Percentiles rank a stretch among this genome's conserved stretches.
These are phyloP conservation scores for Rhizophagus prolifer DNA, from an alignment of 192 early-diverging fungal species.

Conservation along the genomic window DNA sequence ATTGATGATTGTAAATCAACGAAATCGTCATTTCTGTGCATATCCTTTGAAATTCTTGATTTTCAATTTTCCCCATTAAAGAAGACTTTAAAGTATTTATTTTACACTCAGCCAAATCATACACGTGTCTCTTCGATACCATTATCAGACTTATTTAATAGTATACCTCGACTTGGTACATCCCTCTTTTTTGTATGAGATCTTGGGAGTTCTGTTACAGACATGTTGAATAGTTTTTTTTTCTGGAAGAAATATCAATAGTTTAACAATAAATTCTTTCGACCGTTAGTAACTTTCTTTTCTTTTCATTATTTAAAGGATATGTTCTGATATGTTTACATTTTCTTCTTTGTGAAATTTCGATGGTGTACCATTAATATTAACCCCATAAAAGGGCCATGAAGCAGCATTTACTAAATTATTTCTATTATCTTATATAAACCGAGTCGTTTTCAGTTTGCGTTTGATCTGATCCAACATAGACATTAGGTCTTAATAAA, in stretches of 20 bases:
- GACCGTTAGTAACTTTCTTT: constrained; percentile 92
- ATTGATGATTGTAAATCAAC: constrained; percentile 40
- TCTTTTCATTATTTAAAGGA: constrained; percentile 92
- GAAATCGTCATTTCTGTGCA: constrained; percentile 42
- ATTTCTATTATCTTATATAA: constrained; percentile 99
- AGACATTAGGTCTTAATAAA: constrained; percentile 90
- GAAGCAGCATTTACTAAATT: constrained; percentile 97
- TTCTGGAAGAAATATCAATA: constrained; percentile 65
- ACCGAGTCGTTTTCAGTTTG: constrained; percentile 78
- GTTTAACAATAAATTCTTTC: constrained; percentile 95
- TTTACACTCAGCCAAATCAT: constrained; percentile 89
- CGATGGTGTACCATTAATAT: constrained; percentile 90
- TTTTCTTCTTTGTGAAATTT: constrained; percentile 89
- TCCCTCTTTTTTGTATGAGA: constrained; percentile 70
- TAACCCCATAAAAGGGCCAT: constrained; percentile 92
- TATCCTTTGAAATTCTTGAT: constrained; percentile 92
- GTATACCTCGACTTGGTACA: constrained; percentile 90
- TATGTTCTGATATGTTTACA: constrained; percentile 92
- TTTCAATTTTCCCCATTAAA: constrained; percentile 81
- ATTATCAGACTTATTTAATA: constrained; percentile 77
- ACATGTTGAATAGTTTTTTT: constrained; percentile 94
- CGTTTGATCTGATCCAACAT: constrained; percentile 90
- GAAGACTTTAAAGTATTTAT: constrained; percentile 80
- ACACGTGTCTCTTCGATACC: constrained; percentile 88
- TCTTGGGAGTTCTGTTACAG: constrained; percentile 67